These are phyloP conservation scores for Emmonsia crescens DNA, from an alignment of 2,329 filamentous ascomycete genomes.

Conservation along the genomic window DNA sequence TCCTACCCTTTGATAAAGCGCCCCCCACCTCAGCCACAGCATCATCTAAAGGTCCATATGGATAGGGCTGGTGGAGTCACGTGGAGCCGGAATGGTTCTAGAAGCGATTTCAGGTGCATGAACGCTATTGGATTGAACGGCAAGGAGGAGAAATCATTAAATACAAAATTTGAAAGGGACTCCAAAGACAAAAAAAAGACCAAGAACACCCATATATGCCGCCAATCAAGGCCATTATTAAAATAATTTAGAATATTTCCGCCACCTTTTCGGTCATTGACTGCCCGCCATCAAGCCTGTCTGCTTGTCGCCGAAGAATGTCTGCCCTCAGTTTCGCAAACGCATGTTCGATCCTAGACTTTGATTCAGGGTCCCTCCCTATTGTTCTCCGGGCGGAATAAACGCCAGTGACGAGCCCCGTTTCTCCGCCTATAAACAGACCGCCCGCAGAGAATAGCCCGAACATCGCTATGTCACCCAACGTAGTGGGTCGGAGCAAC, in stretches of 20 bases:
- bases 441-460: conserved; percentile 52
- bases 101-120: no score
- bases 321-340: conserved; percentile 54
- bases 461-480: conserved; percentile 53
- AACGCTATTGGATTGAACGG: neutral
- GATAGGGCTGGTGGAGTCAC: neutral
- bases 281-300: conserved; percentile 40
- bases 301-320: conserved; percentile 49
- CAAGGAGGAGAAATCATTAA: neutral
- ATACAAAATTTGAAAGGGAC: neutral
- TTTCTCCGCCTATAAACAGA: conserved; percentile 54
- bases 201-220: neutral
- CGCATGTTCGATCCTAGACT: conserved; percentile 50
- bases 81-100: neutral
- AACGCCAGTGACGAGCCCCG: conserved; percentile 47
- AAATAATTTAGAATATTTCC: neutral
- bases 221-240: neutral
- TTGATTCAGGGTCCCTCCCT: conserved; percentile 42
- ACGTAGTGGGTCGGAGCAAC: conserved; percentile 44
- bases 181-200: neutral
- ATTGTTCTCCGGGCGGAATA: conserved; percentile 45
- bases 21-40: neutral
- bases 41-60: neutral
- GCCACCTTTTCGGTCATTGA: neutral
- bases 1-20: no score